Base-by-base conservation (phyloP, 495 filamentous ascomycete species). In the Rhizodiscina lignyota region DNA sequence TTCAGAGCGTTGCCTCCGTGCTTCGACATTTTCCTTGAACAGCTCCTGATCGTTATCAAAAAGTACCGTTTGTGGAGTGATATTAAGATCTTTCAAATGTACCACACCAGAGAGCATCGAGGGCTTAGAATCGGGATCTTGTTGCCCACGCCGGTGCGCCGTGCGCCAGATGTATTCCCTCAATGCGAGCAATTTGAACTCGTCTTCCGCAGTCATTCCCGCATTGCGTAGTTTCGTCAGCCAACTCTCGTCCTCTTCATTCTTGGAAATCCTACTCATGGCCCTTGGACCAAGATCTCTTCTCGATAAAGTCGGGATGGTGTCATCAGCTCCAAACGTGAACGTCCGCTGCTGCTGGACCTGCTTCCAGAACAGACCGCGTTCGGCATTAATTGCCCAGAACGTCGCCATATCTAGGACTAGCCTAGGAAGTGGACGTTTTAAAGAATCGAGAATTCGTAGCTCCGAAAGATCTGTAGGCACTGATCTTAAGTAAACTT, bases 231-330 rank as follows among this genome's bases (percentile, higher is more conserved):
- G 57, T 34, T 79, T 72, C 15, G 61, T 60, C n/a, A 99, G 62
- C 91, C 91, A 99, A 47, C 85, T 74, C 37, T 94, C 84, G 52
- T 99, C 91, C 52, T 94, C 87, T n/a, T 93, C 85, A 46, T 87
- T 94, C 49, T 70, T 84, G 0, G 64, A 43, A 1, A 72, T 45
- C 48, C 63, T 70, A 33, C 52, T 58, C 19, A 72, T 46, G 29
- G 60, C 51, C 36, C 59, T 57, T 20, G 48, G 35, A 51, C 61
- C 46, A 49, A 60, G 41, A 31, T 60, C 64, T 38, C 57, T 59
- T 0, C 61, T 56, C 19, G 64, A 64, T 10, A 60, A 56, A 1
- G 53, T 61, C 3, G 59, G 61, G 20, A 66, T 41, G 17, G 48
- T 50, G 12, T 63, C 51, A 45, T 58, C 52, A 38, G 61, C 38